These are phyloP conservation scores for Smittium mucronatum DNA, from an alignment of 371 early-diverging fungal genomes.

Conservation along the genomic window DNA sequence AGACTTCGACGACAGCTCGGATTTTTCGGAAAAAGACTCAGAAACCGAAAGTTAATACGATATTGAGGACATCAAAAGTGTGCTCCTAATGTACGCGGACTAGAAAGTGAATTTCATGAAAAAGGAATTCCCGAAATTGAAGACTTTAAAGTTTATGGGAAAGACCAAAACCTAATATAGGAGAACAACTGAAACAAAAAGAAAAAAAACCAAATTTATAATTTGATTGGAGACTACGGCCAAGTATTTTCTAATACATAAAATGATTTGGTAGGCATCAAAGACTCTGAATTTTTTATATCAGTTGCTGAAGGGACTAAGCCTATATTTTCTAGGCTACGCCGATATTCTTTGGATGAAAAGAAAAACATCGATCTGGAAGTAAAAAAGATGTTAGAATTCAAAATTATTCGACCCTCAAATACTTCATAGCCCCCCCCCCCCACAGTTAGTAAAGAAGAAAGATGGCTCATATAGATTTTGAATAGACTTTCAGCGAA, in stretches of 20 bases:
- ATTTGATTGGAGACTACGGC: not conserved
- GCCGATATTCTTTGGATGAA: not conserved
- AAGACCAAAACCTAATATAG: not conserved
- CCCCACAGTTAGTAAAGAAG: not conserved
- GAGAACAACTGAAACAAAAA: not conserved
- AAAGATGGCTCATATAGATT: not conserved
- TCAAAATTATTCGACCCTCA: not conserved
- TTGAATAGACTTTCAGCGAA: not conserved
- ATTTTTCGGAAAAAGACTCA: not conserved
- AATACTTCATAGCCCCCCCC: not conserved
- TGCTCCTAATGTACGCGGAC: not conserved
- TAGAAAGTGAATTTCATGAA: not conserved
- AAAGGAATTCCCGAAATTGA: not conserved
- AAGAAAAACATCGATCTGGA: not conserved
- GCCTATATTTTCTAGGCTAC: not conserved
- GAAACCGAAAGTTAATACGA: not conserved
- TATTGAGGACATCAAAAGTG: not conserved
- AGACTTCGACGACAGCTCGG: not conserved
- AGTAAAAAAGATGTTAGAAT: not conserved
- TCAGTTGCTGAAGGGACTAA: not conserved
- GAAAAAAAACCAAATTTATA: not conserved
- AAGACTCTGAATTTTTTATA: not conserved
- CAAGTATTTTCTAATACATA: not conserved
- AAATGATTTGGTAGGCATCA: not conserved
- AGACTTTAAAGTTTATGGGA: not conserved